Base-by-base conservation (phyloP, 768 basidiomycete genomes). In the Piloderma croceum region DNA sequence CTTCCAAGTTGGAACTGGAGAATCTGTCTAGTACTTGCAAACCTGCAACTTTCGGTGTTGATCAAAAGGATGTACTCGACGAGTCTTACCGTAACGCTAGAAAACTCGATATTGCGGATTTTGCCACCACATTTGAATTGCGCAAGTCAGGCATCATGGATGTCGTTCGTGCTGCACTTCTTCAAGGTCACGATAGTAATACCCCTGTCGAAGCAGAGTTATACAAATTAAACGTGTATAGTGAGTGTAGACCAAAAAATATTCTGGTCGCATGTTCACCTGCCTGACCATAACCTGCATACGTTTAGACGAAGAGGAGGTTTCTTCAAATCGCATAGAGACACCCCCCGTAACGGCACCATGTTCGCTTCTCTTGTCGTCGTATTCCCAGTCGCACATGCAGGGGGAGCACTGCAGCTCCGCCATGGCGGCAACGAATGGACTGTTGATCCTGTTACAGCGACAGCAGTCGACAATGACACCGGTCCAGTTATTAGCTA, bases 291-390 rank as follows among this genome's bases (percentile, higher is more conserved):
- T n/a, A n/a, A n/a, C n/a, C n/a, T n/a, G n/a, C n/a, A 7, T 4
- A 34, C 12, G 32, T 12, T 7, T 38, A 20, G 35, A 60, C 58
- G 50, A 5, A 33, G 53, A 37, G 64, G 50, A 10, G 53, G 53
- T 2, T 70, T 65, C 45, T 70, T 69, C 57, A 65, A 65, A 43
- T 24, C 63, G 3, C 71, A 69, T 42, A 50, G 57, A 23, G 70
- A 68, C 36, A 69, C 68, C 0, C 67, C 64, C 3, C 60, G 62
- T 5, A 41, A 46, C 11, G 48, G 48, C 13, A 42, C 48, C 31
- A 67, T 68, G 59, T 63, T 73, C 22, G 68, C 64, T 2, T 70
- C 69, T 1, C 56, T 74, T 19, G 59, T 69, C 2, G 36, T 71
- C 21, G 53, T 66, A 13, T 57, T 67, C 33, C 67, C 65, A 10